A percentile compares a stretch with the other conserved stretches of the same genome.
These are phyloP conservation scores for Brassica cretica DNA, from an alignment of 345 rosid species.

Conservation along the genomic window DNA sequence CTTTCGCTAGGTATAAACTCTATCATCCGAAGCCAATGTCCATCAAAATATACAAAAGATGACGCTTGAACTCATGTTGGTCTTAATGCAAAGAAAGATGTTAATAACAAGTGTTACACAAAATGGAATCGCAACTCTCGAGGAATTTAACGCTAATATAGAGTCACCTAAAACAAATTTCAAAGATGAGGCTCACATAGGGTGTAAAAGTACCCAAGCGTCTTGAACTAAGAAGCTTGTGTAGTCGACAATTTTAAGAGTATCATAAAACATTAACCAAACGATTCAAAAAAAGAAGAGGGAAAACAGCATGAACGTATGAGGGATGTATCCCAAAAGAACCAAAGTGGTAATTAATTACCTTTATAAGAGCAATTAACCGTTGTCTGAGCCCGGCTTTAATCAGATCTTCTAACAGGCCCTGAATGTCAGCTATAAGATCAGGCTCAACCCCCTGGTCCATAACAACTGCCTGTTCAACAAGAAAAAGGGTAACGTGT, in stretches of 20 bases:
- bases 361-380: conserved; percentile 80
- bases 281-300: neutral
- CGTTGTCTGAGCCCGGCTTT: conserved; percentile 75
- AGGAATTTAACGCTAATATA: neutral
- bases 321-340: conserved; percentile 19
- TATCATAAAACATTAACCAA: neutral
- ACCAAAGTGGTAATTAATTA: conserved; percentile 27
- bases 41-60: neutral
- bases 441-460: conserved; percentile 82
- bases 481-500: conserved; percentile 11
- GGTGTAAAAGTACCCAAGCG: neutral
- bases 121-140: neutral
- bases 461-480: conserved; percentile 79
- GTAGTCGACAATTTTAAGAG: neutral
- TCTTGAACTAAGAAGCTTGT: neutral
- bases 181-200: neutral
- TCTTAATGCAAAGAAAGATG: neutral
- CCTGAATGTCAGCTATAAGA: conserved; percentile 73
- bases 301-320: neutral
- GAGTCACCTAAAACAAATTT: neutral
- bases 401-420: conserved; percentile 71
- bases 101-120: neutral
- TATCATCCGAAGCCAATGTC: neutral
- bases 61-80: neutral
- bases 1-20: neutral